Conservation (phyloP, 768 basidiomycete species). For the Rhizopogon sp. region DNA sequence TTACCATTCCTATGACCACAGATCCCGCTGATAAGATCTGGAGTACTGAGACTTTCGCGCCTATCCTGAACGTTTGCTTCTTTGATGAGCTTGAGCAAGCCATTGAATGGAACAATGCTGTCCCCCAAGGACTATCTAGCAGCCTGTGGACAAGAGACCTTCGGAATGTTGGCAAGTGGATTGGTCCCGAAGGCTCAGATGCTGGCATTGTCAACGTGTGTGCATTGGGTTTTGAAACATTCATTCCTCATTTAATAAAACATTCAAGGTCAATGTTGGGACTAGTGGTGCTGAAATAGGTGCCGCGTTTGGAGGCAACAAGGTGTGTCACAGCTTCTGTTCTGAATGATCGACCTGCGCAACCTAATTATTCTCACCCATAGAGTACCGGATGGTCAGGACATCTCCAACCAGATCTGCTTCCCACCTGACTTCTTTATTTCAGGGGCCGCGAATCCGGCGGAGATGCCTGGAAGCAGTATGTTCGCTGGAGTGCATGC, state of each 20-base stretch:
- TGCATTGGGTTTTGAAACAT: conserved; percentile 7
- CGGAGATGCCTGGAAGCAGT: conserved; percentile 98
- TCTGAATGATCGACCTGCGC: conserved; percentile 9
- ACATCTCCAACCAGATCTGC: conserved; percentile 18
- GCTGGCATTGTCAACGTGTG: conserved; percentile 88
- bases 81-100: conserved; percentile 87
- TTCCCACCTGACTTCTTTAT: conserved; percentile 15
- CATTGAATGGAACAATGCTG: conserved; percentile 86
- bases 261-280: conserved; percentile 54
- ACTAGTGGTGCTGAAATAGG: conserved; percentile 72
- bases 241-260: neutral
- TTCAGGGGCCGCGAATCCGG: conserved; percentile 92
- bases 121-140: conserved; percentile 88
- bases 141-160: conserved; percentile 88
- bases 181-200: conserved; percentile 86
- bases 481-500: conserved; percentile 87
- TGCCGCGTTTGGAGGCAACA: conserved; percentile 93
- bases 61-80: conserved; percentile 80
- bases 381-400: conserved; percentile 79
- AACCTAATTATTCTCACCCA: conserved; percentile 13
- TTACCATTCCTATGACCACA: conserved; percentile 61
- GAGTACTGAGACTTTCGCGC: conserved; percentile 82
- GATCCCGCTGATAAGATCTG: conserved; percentile 57
- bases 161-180: conserved; percentile 84
- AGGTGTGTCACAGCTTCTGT: conserved; percentile 40